Evolutionary conservation across 2,329 filamentous ascomycete genomes (phyloP).

Genomic region (Venturia effusa): DNA sequence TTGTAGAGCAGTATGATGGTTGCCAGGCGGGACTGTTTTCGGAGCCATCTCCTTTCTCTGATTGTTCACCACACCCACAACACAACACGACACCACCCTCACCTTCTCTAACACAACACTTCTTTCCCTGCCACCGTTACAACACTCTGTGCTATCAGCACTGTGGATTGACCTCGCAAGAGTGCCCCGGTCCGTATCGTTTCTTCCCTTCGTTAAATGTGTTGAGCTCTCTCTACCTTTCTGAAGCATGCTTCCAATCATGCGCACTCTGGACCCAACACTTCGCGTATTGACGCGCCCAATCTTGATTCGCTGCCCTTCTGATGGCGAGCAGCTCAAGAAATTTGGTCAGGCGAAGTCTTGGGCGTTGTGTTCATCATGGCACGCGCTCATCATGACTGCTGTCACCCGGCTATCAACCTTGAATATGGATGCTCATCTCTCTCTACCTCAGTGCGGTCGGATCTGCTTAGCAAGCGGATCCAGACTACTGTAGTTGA

Average conservation of each 20-base stretch:
- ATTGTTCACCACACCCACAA: neutral
- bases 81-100: neutral
- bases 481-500: neutral
- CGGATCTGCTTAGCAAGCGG: neutral
- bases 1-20: neutral
- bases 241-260: neutral
- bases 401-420: neutral
- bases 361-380: neutral
- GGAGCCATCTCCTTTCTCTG: neutral
- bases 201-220: neutral
- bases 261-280: neutral
- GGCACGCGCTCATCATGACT: neutral
- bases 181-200: conserved; percentile 2
- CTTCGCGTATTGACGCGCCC: neutral
- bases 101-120: neutral
- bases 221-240: neutral
- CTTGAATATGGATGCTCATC: neutral
- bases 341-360: neutral
- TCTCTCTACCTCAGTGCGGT: neutral
- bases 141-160: neutral
- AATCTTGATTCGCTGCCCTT: neutral
- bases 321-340: neutral
- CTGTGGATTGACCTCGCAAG: neutral
- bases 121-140: neutral
- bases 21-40: neutral